Conservation (phyloP, 1,139 yeast species). For the Geotrichum bryndzae region DNA sequence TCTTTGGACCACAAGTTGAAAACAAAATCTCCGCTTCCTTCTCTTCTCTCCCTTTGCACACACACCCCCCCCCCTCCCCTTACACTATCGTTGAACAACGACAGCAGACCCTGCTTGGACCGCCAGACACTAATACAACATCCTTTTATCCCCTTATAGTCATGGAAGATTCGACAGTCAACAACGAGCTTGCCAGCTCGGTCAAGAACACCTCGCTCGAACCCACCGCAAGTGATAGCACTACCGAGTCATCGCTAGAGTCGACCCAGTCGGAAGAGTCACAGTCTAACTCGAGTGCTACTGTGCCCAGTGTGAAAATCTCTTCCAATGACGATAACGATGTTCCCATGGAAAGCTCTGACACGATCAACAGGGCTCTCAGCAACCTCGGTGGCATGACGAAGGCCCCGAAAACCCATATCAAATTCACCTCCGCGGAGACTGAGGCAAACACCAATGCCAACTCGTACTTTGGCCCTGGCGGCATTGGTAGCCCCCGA, state of each 20-base stretch:
- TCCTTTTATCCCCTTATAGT: background rate
- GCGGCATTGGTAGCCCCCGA: constrained; percentile 2
- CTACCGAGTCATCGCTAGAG: background rate
- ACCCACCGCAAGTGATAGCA: background rate
- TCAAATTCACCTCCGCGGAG: constrained; percentile 13
- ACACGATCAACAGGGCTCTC: background rate
- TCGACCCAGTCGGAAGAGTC: background rate
- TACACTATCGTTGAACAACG: background rate
- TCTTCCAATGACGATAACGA: background rate
- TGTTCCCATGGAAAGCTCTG: background rate
- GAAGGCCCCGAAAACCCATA: constrained; percentile 1
- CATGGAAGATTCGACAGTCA: background rate
- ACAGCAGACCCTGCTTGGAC: background rate
- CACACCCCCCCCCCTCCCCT: background rate
- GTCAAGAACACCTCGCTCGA: background rate
- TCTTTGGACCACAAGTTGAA: background rate
- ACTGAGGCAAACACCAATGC: constrained; percentile 17
- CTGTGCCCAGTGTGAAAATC: background rate
- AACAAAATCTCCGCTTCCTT: background rate
- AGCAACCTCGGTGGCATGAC: background rate
- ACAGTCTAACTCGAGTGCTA: background rate
- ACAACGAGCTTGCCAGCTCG: background rate
- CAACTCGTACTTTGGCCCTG: constrained; percentile 13
- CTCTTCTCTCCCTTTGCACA: background rate
- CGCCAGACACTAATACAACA: background rate